Conservation (phyloP, 2,329 filamentous ascomycete species). For the Metarhizium album region DNA sequence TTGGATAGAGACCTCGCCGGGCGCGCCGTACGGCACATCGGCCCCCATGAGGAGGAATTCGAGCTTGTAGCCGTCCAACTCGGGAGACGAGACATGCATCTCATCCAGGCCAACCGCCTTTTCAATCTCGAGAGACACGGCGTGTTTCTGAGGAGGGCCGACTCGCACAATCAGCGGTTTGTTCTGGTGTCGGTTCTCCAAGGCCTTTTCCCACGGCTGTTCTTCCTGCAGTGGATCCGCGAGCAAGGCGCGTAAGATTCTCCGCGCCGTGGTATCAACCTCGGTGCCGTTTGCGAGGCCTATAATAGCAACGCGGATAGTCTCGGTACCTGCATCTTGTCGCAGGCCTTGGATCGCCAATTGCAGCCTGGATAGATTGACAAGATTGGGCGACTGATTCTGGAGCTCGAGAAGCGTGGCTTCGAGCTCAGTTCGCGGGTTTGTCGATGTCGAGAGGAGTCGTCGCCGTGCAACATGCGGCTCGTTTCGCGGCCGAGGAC, state of each 20-base stretch:
- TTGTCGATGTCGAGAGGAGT: slow-evolving; percentile 18
- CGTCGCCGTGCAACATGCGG: slow-evolving; percentile 13
- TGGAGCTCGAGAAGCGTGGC: slow-evolving; percentile 49
- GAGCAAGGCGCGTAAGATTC: slow-evolving; percentile 57
- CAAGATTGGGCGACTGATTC: slow-evolving; percentile 46
- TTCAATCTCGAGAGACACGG: slow-evolving; percentile 18
- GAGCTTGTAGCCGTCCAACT: slow-evolving; percentile 48
- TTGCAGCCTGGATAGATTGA: slow-evolving; percentile 60
- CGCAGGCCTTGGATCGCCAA: slow-evolving; percentile 57
- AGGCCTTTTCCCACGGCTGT: slow-evolving; percentile 55
- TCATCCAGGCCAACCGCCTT: slow-evolving; percentile 37
- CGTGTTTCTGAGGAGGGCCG: slow-evolving; percentile 18
- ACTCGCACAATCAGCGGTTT: slow-evolving; percentile 56
- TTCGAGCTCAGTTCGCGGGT: slow-evolving; percentile 43
- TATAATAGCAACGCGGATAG: slow-evolving; percentile 48
- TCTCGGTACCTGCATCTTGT: slow-evolving; percentile 44
- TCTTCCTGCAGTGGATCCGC: slow-evolving; percentile 57
- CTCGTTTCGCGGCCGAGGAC: slow-evolving; percentile 10
- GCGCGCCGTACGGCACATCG: slow-evolving; percentile 25
- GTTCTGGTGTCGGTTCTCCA: slow-evolving; percentile 39
- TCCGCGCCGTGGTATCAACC: slow-evolving; percentile 41
- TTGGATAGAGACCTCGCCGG: slow-evolving; percentile 26
- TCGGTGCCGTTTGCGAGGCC: slow-evolving; percentile 30
- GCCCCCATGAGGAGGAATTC: slow-evolving; percentile 51
- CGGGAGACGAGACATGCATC: slow-evolving; percentile 51